phyloP scores from a whole-genome alignment of 2,329 filamentous ascomycete species.

The Epichloe sp. region DNA sequence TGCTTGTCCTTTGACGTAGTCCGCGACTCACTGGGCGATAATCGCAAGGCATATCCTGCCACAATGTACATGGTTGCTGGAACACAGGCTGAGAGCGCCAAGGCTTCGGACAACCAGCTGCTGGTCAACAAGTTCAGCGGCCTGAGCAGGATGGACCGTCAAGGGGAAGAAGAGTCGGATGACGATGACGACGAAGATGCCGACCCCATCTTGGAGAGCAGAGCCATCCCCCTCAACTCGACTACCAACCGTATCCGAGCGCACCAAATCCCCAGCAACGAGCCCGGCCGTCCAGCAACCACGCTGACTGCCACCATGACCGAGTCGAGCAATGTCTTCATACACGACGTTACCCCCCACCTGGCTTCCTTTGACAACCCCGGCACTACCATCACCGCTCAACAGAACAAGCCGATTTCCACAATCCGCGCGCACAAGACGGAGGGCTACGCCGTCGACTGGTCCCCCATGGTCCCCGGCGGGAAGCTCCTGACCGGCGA shows the following conservation, averaged over 20 bases:
- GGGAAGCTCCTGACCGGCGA: slow-evolving; percentile 89
- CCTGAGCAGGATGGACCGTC: slow-evolving; percentile 72
- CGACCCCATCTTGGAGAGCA: slow-evolving; percentile 89
- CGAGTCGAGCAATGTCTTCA: slow-evolving; percentile 75
- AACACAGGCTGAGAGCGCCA: slow-evolving; percentile 71
- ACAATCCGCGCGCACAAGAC: slow-evolving; percentile 84
- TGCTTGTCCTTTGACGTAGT: slow-evolving; percentile 94
- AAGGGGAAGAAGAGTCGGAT: slow-evolving; percentile 50
- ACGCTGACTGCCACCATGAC: slow-evolving; percentile 88
- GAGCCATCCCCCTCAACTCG: slow-evolving; percentile 70
- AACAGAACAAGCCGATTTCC: slow-evolving; percentile 77
- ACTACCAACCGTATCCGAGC: slow-evolving; percentile 90
- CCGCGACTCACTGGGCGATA: slow-evolving; percentile 72
- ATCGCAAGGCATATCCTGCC: slow-evolving; percentile 84
- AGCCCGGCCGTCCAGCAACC: slow-evolving; percentile 57
- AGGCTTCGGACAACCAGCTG: slow-evolving; percentile 77
- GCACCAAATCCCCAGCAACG: slow-evolving; percentile 63
- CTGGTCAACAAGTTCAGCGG: slow-evolving; percentile 96
- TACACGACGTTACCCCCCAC: slow-evolving; percentile 92
- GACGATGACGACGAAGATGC: slow-evolving; percentile 64
- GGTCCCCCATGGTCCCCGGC: slow-evolving; percentile 65
- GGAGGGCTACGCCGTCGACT: slow-evolving; percentile 95
- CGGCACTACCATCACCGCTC: slow-evolving; percentile 63
- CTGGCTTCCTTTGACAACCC: slow-evolving; percentile 82
- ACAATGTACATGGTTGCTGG: slow-evolving; percentile 92